Percentiles rank a stretch among this genome's conserved stretches.
phyloP scores from a whole-genome alignment of 768 basidiomycete species.

The Termitomyces sp. region DNA sequence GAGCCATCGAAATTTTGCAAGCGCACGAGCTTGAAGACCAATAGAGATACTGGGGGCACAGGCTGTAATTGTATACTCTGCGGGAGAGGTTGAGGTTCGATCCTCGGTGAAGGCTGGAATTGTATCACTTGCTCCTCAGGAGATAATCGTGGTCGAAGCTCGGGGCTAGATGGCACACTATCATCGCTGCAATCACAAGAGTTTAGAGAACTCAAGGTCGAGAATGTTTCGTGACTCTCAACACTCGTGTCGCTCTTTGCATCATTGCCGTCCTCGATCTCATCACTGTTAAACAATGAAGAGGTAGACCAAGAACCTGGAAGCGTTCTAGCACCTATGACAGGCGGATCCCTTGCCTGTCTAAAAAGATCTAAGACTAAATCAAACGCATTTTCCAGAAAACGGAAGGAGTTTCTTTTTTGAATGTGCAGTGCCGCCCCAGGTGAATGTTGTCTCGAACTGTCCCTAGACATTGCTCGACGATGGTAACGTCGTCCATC shows the following conservation, averaged over 20 bases:
- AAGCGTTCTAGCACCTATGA: neutral
- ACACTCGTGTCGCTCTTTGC: conserved; percentile 3
- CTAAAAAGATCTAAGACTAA: conserved; percentile 2
- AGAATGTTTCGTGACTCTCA: conserved; percentile 28
- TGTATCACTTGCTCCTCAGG: conserved; percentile 15
- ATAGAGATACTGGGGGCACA: conserved; percentile 10
- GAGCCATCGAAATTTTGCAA: conserved; percentile 44
- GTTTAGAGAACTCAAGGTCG: conserved; percentile 45
- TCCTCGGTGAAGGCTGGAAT: conserved; percentile 27
- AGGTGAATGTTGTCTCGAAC: neutral
- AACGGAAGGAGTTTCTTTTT: neutral
- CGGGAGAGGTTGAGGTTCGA: conserved; percentile 8
- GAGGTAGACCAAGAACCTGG: conserved; percentile 19
- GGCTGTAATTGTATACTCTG: neutral
- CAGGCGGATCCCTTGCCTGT: neutral
- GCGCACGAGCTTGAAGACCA: conserved; percentile 29
- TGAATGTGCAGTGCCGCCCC: neutral
- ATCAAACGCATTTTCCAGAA: neutral
- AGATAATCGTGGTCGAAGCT: conserved; percentile 14
- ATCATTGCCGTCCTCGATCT: conserved; percentile 16
- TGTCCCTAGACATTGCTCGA: neutral
- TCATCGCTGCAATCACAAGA: conserved; percentile 30
- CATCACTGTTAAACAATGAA: conserved; percentile 12
- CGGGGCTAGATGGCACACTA: conserved; percentile 23
- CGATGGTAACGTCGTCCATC: neutral